A percentile compares a stretch with the other conserved stretches of the same genome.
Evolutionary conservation across 495 filamentous ascomycete genomes (phyloP).

Genomic region (Penicillium macrosclerotiorum): DNA sequence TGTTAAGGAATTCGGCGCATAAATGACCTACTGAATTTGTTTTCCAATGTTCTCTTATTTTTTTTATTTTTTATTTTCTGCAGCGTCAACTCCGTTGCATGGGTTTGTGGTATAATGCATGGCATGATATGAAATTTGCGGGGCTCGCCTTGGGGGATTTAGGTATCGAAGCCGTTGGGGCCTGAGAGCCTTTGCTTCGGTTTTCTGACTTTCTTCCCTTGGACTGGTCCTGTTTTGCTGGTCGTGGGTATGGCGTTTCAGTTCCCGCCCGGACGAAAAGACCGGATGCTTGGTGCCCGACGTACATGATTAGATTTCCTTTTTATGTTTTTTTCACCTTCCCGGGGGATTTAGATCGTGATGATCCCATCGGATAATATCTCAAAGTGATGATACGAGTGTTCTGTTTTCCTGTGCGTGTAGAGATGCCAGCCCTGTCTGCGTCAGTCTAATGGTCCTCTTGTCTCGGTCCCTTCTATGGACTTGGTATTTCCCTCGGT

Average conservation of each 20-base stretch:
- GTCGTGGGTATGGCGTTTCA: conserved; percentile 34
- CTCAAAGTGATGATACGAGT: conserved; percentile 29
- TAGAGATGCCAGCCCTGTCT: no score
- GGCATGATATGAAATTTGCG: conserved; percentile 46
- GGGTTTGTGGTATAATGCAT: conserved; percentile 45
- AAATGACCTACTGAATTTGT: conserved; percentile 26
- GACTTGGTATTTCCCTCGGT: neutral
- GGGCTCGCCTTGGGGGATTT: conserved; percentile 10
- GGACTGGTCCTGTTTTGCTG: conserved; percentile 6
- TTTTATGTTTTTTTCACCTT: conserved; percentile 29
- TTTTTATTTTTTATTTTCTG: conserved; percentile 25
- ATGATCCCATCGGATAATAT: conserved; percentile 36
- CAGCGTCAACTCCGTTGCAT: conserved; percentile 38
- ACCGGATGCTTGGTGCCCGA: conserved; percentile 30
- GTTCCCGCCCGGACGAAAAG: conserved; percentile 30
- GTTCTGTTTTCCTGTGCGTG: no score
- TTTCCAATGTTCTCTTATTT: conserved; percentile 13
- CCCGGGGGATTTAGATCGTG: conserved; percentile 29
- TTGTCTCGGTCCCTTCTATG: neutral
- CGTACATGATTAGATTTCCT: conserved; percentile 38
- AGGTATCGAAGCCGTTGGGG: neutral
- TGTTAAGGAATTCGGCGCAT: conserved; percentile 50
- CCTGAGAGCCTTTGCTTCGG: neutral
- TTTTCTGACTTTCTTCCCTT: neutral
- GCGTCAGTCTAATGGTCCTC: no score